These are phyloP conservation scores for Gracilaria domingensis DNA, from an alignment of 23 red algal species.

Conservation along the genomic window DNA sequence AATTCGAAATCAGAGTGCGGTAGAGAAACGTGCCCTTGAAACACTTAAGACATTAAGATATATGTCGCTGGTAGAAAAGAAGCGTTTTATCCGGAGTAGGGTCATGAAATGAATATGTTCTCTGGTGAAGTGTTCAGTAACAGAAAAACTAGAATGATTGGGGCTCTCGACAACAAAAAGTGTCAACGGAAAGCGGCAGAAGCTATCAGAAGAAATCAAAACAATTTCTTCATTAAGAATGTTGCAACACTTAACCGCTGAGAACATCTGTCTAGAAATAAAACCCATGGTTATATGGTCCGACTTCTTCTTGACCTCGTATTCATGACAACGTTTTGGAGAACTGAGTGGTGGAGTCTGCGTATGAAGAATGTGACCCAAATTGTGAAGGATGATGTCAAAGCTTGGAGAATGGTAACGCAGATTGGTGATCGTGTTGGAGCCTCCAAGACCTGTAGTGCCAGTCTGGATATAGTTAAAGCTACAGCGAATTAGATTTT, in stretches of 20 bases:
- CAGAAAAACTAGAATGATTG: neutral
- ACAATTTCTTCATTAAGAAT: neutral
- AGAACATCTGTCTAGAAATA: neutral
- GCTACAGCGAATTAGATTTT: too few relatives aligned
- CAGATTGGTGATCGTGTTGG: too few relatives aligned
- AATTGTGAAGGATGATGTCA: too few relatives aligned
- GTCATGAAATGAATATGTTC: slow-evolving; percentile 1
- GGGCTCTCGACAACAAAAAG: slow-evolving; percentile 5
- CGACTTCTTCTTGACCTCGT: neutral
- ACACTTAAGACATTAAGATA: neutral
- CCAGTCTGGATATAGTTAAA: too few relatives aligned
- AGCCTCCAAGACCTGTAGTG: too few relatives aligned
- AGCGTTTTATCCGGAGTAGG: neutral
- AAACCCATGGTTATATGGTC: neutral
- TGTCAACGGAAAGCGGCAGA: neutral
- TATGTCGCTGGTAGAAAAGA: neutral
- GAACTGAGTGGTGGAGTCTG: neutral
- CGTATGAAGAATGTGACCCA: neutral
- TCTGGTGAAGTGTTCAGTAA: neutral
- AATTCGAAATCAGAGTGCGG: neutral
- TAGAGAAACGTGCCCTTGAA: neutral
- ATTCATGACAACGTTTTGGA: neutral
- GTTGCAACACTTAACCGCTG: neutral
- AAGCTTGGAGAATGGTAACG: too few relatives aligned
- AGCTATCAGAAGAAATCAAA: neutral